Evolutionary conservation across 2,329 filamentous ascomycete species (phyloP).

Genomic region (Rhytidhysteron rufulum): DNA sequence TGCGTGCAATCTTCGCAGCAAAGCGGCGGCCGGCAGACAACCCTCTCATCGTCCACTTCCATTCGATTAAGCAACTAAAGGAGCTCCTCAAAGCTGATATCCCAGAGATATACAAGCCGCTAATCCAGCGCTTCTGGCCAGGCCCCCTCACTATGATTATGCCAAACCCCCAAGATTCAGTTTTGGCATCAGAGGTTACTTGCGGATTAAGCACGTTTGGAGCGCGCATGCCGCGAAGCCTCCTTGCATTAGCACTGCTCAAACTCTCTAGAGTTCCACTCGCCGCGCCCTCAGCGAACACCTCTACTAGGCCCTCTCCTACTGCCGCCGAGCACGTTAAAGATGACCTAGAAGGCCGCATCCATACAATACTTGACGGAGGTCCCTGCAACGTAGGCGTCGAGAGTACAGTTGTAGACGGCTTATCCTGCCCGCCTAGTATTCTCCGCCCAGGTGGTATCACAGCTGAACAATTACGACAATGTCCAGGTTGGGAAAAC

Average conservation of each 20-base stretch:
- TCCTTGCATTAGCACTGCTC: conserved; percentile 85
- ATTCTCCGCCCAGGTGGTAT: conserved; percentile 85
- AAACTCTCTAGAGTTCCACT: conserved; percentile 72
- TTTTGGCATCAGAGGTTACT: conserved; percentile 86
- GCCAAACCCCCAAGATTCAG: conserved; percentile 65
- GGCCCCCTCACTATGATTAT: conserved; percentile 89
- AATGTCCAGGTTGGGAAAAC: conserved; percentile 75
- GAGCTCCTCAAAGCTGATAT: conserved; percentile 55
- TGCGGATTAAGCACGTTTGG: conserved; percentile 82
- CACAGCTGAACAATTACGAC: conserved; percentile 71
- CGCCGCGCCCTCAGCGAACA: conserved; percentile 90
- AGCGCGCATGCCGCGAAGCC: conserved; percentile 79
- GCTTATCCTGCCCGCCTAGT: conserved; percentile 73
- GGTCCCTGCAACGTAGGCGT: conserved; percentile 84
- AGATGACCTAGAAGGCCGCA: conserved; percentile 76
- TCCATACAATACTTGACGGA: conserved; percentile 84
- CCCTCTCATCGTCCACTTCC: conserved; percentile 88
- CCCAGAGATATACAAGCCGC: conserved; percentile 69
- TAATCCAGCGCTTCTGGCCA: conserved; percentile 88
- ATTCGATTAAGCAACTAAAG: conserved; percentile 73
- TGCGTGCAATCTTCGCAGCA: conserved; percentile 85
- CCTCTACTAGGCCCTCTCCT: conserved; percentile 86
- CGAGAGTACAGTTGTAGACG: conserved; percentile 95
- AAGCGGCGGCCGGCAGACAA: conserved; percentile 93
- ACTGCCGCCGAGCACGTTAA: conserved; percentile 86